Evolutionary conservation across 805 yeast species (phyloP).

Genomic region (Brettanomyces sp.): DNA sequence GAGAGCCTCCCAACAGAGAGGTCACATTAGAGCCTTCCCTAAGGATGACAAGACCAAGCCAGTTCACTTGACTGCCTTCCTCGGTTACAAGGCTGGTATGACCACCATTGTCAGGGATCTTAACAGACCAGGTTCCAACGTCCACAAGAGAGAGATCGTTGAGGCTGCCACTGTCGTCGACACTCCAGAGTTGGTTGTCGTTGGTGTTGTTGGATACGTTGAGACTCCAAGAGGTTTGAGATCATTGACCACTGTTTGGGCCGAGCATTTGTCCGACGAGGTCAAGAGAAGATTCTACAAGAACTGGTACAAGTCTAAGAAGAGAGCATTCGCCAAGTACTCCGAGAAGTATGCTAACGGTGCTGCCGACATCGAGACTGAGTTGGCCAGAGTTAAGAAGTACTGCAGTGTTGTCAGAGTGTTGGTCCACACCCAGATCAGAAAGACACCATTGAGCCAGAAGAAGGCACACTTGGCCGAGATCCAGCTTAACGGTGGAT

Average conservation of each 20-base stretch:
- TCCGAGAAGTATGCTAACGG: slow-evolving; percentile 94
- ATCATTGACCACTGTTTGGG: slow-evolving; percentile 99
- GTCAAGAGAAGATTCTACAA: slow-evolving; percentile 99
- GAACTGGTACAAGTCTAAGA: slow-evolving; percentile 99
- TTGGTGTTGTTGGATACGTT: slow-evolving; percentile 99
- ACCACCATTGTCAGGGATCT: slow-evolving; percentile 99
- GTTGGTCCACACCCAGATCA: slow-evolving; percentile 98
- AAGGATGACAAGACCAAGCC: slow-evolving; percentile 97
- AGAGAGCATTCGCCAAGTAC: slow-evolving; percentile 99
- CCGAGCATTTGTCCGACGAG: slow-evolving; percentile 99
- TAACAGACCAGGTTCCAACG: slow-evolving; percentile 99
- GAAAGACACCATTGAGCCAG: slow-evolving; percentile 97
- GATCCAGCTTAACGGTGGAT: slow-evolving; percentile 99
- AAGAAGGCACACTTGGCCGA: slow-evolving; percentile 99
- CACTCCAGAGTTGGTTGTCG: slow-evolving; percentile 98
- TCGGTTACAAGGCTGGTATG: slow-evolving; percentile 99
- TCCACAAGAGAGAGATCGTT: slow-evolving; percentile 99
- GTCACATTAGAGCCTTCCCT: slow-evolving; percentile 99
- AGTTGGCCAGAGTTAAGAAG: slow-evolving; percentile 97
- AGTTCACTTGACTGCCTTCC: slow-evolving; percentile 97
- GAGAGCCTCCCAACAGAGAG: slow-evolving; percentile 98
- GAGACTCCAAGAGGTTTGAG: slow-evolving; percentile 99
- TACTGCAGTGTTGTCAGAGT: slow-evolving; percentile 99
- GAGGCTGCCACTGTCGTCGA: slow-evolving; percentile 99
- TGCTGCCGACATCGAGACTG: slow-evolving; percentile 83